Conservation (phyloP, 78 protist genomes). For the slime mould (Dictyostelium discoideum) region dicty_2.7 NC_007090.3:1856001-1856500, state of each 20-base stretch:
- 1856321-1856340: background rate
- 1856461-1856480: background rate
- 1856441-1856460: background rate
- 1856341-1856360: no score
- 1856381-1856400: background rate
- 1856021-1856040: background rate
- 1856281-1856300: constrained; percentile 15
- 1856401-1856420: background rate
- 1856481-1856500: background rate
- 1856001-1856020: background rate
- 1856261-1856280: background rate
- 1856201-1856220: background rate
- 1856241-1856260: background rate
- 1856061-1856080: background rate
- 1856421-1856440: background rate
- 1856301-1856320: background rate
- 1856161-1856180: no score
- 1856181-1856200: no score
- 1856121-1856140: background rate
- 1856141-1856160: no score
- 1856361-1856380: no score
- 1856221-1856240: constrained; percentile 8
- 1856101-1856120: background rate
- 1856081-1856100: background rate
- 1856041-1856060: background rate